Conservation (phyloP, 257 asterid genomes). For the Salvia miltiorrhiza region DNA sequence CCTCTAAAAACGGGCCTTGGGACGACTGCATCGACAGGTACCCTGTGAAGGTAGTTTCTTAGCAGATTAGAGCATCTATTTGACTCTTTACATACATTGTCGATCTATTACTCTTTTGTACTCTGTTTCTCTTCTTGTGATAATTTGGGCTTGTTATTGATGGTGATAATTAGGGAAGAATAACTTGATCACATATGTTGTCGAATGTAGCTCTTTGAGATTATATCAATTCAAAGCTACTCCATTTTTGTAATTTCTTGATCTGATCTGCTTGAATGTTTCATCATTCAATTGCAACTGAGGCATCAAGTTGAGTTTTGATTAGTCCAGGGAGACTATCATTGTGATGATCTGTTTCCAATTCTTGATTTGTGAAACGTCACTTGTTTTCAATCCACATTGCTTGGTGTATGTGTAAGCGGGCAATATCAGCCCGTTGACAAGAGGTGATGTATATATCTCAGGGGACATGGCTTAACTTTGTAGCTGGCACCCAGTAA, state of each 20-base stretch:
- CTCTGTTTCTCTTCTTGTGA: conserved; percentile 14
- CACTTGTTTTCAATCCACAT: neutral
- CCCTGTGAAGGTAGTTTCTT: conserved; percentile 51
- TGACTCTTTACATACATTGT: conserved; percentile 7
- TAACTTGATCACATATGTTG: conserved; percentile 14
- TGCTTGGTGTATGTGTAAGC: neutral
- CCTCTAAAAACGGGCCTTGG: conserved; percentile 59
- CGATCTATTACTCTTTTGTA: conserved; percentile 11
- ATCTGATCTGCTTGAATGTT: neutral
- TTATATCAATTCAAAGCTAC: neutral
- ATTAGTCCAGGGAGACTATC: neutral
- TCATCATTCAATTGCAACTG: neutral
- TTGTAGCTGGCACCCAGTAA: conserved; percentile 17
- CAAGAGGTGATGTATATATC: neutral
- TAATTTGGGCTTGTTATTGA: neutral
- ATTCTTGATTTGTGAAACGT: neutral
- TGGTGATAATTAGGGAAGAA: conserved; percentile 13
- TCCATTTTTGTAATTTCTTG: neutral
- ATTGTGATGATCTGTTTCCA: neutral
- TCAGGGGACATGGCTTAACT: conserved; percentile 13
- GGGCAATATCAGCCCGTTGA: neutral
- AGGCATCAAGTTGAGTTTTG: neutral
- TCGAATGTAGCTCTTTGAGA: neutral
- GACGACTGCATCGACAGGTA: conserved; percentile 69
- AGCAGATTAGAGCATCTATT: conserved; percentile 13